Conservation (phyloP, 805 yeast species). For the Kodamaea kakaduensis region DNA sequence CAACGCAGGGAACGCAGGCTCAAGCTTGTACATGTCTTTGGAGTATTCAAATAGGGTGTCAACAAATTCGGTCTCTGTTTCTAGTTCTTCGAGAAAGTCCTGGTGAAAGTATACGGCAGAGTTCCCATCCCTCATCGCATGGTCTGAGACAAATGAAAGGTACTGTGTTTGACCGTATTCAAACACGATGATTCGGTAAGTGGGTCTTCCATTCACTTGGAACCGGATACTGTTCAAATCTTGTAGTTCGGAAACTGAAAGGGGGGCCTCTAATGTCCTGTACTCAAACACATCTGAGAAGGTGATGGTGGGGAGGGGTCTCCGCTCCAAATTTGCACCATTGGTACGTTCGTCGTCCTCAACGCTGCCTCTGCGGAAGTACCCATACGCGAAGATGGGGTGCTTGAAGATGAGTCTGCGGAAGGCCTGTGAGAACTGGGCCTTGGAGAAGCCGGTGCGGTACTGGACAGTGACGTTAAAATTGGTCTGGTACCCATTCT, state of each 20-base stretch:
- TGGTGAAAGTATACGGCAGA: conserved; percentile 8
- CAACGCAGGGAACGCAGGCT: conserved; percentile 2
- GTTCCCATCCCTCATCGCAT: conserved; percentile 8
- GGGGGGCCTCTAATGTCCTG: conserved; percentile 1
- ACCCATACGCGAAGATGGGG: conserved; percentile 8
- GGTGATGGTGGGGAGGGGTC: conserved; percentile 3
- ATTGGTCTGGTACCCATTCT: conserved; percentile 8
- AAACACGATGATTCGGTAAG: conserved; percentile 5
- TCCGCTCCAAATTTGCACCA: conserved; percentile 6
- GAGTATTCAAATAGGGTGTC: conserved; percentile 2
- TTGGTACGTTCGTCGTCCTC: conserved; percentile 7
- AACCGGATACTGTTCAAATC: conserved; percentile 6
- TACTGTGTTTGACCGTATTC: conserved; percentile 8
- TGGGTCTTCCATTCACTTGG: conserved; percentile 5
- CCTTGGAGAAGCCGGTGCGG: conserved; percentile 1
- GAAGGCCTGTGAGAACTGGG: conserved; percentile 8
- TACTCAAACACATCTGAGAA: conserved; percentile 8
- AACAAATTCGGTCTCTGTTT: not conserved
- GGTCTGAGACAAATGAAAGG: conserved; percentile 7
- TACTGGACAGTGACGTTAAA: conserved; percentile 8
- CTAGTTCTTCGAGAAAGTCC: conserved; percentile 3
- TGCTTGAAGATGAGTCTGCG: conserved; percentile 6
- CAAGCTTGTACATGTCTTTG: conserved; percentile 3
- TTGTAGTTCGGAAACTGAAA: not conserved
- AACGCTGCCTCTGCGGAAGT: conserved; percentile 6